Evolutionary conservation across 2,329 filamentous ascomycete genomes (phyloP), one percentile per base, ranked within the genome.

Genomic region (Aschersonia sp.): DNA sequence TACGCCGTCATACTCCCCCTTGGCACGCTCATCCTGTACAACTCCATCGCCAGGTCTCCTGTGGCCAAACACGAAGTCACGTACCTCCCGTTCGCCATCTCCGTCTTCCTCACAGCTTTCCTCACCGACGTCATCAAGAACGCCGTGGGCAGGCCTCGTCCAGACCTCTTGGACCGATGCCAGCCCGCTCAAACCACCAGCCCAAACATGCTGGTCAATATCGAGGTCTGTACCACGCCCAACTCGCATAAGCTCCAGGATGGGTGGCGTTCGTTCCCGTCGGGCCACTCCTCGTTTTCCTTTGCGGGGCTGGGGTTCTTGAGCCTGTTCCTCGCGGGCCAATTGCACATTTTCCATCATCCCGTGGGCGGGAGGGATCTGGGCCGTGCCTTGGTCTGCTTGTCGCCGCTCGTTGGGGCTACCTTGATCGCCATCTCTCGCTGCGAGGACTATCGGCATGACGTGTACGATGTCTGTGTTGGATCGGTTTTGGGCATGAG

Each of bases 51-150:
- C 32, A 75, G 77, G 44, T 79, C 85, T 1, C 74, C 78, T 5
- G 64, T 75, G 6, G 85, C 94, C 63, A 94, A 94, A 62, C 77
- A 85, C 51, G 89, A 97, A 66, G 85, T 89, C 53, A 85, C 88
- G 0, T 69, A 94, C 47, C 78, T 98, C 1, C 85, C 88, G 29
- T 80, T 96, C 51, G 69, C 82, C 46, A 87, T 91, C 57, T 78
- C 82, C 53, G 65, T 97, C 30, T 72, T 88, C 55, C 73, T 95
- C 45, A 84, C 87, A 0, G 77, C 80, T 5, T 84, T 96, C 62
- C 71, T 97, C 43, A 97, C 92, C 43, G 89, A 97, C 61, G 69
- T 91, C 31, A 74, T 97, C 60, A 98, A 98, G 66, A 95, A 94
- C 60, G 77, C 84, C 7, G 85, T 91, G 30, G 87, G 87, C 6